Evolutionary conservation across 225 moss, liverwort and hornwort species (phyloP), one percentile per base, ranked within the genome.

Genomic region (Lunularia cruciata): DNA sequence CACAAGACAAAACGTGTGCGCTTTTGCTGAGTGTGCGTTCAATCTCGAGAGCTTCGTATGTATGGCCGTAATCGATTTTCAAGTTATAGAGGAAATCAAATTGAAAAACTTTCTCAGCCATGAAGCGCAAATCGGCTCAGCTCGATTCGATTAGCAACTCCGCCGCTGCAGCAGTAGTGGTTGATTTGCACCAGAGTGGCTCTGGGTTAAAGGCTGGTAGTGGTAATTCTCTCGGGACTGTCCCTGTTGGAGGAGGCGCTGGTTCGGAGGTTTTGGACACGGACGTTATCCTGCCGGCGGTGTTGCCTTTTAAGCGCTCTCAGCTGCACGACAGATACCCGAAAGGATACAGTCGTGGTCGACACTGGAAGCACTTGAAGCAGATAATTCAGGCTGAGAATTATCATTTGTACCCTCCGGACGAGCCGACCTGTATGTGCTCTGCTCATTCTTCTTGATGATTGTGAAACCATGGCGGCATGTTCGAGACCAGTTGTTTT

Each of bases 291-390:
- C 66, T 91, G 75, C 85, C 88, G 14, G 68, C 91, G 40, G 88
- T 91, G 56, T 70, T 98, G 40, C 84, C 91, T 31, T 98, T 98
- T 63, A 98, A 98, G 78, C 83, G 84, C 48, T 84, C 86, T 14
- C 93, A 91, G 65, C 75, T 87, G 36, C 74, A 85, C 10, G 98
- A 93, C 63, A 89, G 93, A 12, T 93, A 93, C 46, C 90, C 89
- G 0, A 98, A 91, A 70, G 91, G 98, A 23, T 91, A 93, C 68
- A 91, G 84, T 70, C 87, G 93, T 67, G 93, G 93, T 31, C 89
- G 91, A 32, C 98, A 98, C 71, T 98, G 98, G 93, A 93, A 93
- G 79, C 98, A 98, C 38, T 74, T 91, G 66, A 93, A 98, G 86
- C 98, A 91, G 81, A 98, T 98, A 28, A 81, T 93, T 55, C 98